phyloP scores from a whole-genome alignment of 2,329 filamentous ascomycete genomes.

The Fusarium globosum region DNA sequence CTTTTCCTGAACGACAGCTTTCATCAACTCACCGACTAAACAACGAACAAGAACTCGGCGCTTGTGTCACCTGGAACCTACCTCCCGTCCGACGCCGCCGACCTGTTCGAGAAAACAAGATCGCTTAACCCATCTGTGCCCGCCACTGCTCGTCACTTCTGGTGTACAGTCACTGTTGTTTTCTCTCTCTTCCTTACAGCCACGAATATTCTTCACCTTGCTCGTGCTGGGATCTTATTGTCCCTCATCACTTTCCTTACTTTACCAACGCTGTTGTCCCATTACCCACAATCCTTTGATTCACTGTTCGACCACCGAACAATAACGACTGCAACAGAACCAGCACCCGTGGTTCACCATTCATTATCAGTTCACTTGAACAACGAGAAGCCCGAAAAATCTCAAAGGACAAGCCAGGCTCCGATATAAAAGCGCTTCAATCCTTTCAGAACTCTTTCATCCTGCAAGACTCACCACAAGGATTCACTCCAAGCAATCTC shows the following conservation, averaged over 20 bases:
- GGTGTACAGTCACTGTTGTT: conserved; percentile 14
- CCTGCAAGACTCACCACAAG: conserved; percentile 8
- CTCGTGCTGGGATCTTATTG: conserved; percentile 19
- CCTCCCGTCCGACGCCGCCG: conserved; percentile 28
- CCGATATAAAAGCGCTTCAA: conserved; percentile 25
- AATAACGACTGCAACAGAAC: conserved; percentile 30
- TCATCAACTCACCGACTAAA: conserved; percentile 23
- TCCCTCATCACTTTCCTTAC: conserved; percentile 34
- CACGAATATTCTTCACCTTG: conserved; percentile 21
- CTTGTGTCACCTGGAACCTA: conserved; percentile 28
- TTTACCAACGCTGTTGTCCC: conserved; percentile 20
- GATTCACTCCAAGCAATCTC: conserved; percentile 12
- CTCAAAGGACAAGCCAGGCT: conserved; percentile 20
- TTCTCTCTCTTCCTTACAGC: background rate
- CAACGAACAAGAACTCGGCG: conserved; percentile 20
- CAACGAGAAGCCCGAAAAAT: conserved; percentile 19
- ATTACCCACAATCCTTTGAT: conserved; percentile 38
- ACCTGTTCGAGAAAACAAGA: conserved; percentile 39
- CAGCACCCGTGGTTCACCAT: conserved; percentile 17
- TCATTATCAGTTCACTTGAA: conserved; percentile 37
- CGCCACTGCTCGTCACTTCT: conserved; percentile 33
- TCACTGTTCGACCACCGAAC: conserved; percentile 20
- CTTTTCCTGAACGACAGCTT: conserved; percentile 11
- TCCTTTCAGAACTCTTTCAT: conserved; percentile 26
- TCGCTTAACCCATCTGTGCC: conserved; percentile 27